Conservation (phyloP, 148 eudicot genomes). For the Tetragonia tetragonoides region DNA sequence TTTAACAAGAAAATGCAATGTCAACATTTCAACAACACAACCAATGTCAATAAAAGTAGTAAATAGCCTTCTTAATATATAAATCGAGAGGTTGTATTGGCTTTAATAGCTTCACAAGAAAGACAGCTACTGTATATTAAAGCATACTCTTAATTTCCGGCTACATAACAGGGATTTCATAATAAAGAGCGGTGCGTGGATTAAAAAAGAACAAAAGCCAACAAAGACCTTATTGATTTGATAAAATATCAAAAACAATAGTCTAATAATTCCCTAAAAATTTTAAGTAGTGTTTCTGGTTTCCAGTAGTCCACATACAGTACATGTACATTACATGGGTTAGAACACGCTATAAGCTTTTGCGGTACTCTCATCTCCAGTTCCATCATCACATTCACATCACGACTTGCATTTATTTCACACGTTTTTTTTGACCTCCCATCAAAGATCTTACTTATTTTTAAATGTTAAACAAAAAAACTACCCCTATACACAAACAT, state of each 20-base stretch:
- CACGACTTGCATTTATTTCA: too few relatives aligned
- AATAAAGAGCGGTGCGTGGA: constrained; percentile 9
- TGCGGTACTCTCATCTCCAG: background rate
- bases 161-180: constrained; percentile 17
- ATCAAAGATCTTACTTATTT: too few relatives aligned
- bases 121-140: constrained; percentile 15
- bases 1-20: constrained; percentile 17
- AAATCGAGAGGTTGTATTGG: background rate
- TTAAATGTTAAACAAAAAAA: too few relatives aligned
- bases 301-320: background rate
- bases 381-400: background rate
- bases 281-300: background rate
- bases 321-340: too few relatives aligned
- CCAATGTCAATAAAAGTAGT: constrained; percentile 1
- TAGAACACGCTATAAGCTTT: too few relatives aligned
- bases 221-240: background rate
- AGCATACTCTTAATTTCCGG: constrained; percentile 22
- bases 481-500: too few relatives aligned
- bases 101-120: constrained; percentile 26
- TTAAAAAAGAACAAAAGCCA: background rate
- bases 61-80: background rate
- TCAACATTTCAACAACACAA: constrained; percentile 5
- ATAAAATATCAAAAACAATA: background rate
- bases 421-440: too few relatives aligned
- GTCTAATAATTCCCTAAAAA: background rate